Evolutionary conservation across 768 basidiomycete species (phyloP), one percentile per base, ranked within the genome.

Genomic region (Hericium erinaceus): DNA sequence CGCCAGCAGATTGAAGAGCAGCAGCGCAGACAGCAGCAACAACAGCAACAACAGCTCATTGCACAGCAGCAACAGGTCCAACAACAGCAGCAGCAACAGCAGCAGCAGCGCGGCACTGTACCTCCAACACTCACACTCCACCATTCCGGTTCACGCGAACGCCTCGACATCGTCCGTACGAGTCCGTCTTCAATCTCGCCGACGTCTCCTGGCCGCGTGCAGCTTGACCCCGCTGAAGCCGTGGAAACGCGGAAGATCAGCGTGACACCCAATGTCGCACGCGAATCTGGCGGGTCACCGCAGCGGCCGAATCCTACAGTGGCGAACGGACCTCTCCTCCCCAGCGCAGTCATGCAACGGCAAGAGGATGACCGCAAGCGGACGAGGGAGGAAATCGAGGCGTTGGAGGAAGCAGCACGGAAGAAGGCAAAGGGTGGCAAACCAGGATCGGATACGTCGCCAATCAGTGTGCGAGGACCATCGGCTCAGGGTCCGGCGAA

Each of bases 191-290:
- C 70, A 18, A 49, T 63, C n/a, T 71, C 72, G 12, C 65, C 73
- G 4, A 63, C 65, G 7, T 66, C 64, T 24, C 39, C 69, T 58
- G 65, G 64, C 4, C 49, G 66, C 18, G 70, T 69, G 46, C 65
- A 73, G 24, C 70, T 84, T 58, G 92, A 93, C 69, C 86, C 85
- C 13, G 77, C 80, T 1, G 82, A 87, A 53, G 80, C 73, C 6
- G 80, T 74, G 1, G 93, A 90, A 66, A 93, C 92, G 6, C 80
- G 80, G 56, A 85, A 89, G 62, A 74, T 93, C 56, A 86, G 83
- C 10, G 83, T 81, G 57, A 95, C 92, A 0, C 93, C 93, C 1
- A 74, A 79, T 1, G 82, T 95, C 20, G 88, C 83, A 11, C 84
- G 87, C 15, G 82, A 81, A 16, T 65, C 66, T 15, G 76, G 71